Percentiles rank a stretch among this genome's conserved stretches.
These are phyloP conservation scores for Quercus ilex DNA, from an alignment of 306 rosid species.

Conservation along the genomic window DNA sequence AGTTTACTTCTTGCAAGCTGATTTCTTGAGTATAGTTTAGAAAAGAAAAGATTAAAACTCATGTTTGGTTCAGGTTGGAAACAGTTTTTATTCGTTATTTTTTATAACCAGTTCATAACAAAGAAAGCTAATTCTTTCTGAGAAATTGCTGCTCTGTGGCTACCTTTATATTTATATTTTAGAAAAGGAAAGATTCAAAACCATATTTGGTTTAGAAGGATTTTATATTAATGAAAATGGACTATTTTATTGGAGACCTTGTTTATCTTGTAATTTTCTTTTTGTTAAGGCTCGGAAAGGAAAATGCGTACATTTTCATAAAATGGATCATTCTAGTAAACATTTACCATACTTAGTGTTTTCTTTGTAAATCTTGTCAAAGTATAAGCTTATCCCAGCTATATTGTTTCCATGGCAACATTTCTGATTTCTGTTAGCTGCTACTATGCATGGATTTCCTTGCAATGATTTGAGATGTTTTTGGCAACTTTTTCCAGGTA, in stretches of 20 bases:
- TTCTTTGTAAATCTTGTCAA: background rate
- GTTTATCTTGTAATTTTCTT: background rate
- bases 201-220: background rate
- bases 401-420: background rate
- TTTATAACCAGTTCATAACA: background rate
- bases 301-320: background rate
- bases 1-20: no score
- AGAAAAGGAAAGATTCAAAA: background rate
- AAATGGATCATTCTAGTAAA: background rate
- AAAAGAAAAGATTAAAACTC: no score
- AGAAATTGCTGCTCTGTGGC: background rate
- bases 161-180: background rate
- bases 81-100: no score
- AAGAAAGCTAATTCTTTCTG: background rate
- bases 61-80: no score
- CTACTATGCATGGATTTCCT: background rate
- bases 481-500: constrained; percentile 31
- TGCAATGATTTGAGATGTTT: constrained; percentile 8
- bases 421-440: background rate
- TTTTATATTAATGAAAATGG: background rate
- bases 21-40: no score
- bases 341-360: background rate
- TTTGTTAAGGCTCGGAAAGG: background rate
- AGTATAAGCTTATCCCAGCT: background rate
- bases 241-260: background rate